These are phyloP conservation scores for Nidularia pulvinata DNA, from an alignment of 768 basidiomycete genomes.

Conservation along the genomic window DNA sequence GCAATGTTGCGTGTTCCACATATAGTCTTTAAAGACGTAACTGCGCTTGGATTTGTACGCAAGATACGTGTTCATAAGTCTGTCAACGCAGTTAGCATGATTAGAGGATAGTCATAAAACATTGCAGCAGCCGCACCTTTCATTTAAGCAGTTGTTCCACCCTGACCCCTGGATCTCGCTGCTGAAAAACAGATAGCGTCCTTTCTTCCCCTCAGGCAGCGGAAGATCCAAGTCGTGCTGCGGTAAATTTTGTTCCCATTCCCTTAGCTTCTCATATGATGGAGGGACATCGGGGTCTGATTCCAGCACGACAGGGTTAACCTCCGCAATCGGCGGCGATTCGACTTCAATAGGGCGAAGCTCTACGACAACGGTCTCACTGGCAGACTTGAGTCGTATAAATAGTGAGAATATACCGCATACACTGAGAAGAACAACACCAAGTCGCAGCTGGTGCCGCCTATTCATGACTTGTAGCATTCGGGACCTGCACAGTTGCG, in stretches of 20 bases:
- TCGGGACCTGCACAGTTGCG: too few species aligned
- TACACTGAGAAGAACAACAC: too few species aligned
- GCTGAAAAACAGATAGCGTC: constrained; percentile 47
- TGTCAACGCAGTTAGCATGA: constrained; percentile 6
- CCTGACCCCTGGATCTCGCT: constrained; percentile 37
- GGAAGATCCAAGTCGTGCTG: constrained; percentile 48
- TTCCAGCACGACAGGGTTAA: too few species aligned
- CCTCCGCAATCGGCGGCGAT: too few species aligned
- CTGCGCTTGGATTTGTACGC: constrained; percentile 47
- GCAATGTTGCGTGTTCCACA: constrained; percentile 40
- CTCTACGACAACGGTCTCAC: too few species aligned
- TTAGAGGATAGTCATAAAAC: not conserved
- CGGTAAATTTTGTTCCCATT: constrained; percentile 41
- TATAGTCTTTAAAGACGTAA: constrained; percentile 47
- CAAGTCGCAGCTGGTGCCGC: too few species aligned
- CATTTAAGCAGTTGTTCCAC: constrained; percentile 53
- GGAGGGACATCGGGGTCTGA: constrained; percentile 24
- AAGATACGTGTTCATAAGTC: constrained; percentile 50
- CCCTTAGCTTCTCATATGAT: constrained; percentile 25
- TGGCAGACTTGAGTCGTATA: too few species aligned
- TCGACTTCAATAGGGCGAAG: too few species aligned
- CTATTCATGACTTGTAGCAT: too few species aligned
- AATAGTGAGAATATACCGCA: too few species aligned
- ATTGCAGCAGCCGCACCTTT: constrained; percentile 32
- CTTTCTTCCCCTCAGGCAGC: constrained; percentile 44